A percentile compares a stretch with the other conserved stretches of the same genome.
These are phyloP conservation scores for Puccinia triticina DNA, from an alignment of 1,284 basidiomycete genomes.

Conservation along the genomic window DNA sequence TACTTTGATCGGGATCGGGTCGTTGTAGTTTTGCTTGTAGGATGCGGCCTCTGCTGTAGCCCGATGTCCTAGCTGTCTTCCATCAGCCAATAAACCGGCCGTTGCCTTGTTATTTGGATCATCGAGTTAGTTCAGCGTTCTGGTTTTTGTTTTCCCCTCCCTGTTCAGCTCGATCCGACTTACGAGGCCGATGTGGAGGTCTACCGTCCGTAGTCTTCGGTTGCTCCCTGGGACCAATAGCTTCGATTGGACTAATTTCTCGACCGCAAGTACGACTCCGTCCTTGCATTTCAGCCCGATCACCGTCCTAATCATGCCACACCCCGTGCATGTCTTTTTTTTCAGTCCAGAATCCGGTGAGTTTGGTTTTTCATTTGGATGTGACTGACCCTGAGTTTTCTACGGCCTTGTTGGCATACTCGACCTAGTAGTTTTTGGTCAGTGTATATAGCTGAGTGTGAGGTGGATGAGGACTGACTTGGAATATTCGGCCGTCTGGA, in stretches of 20 bases:
- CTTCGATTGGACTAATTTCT: constrained; percentile 97
- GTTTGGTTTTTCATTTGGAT: constrained; percentile 10
- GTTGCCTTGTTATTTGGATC: constrained; percentile 67
- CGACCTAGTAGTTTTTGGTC: constrained; percentile 68
- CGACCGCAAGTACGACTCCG: constrained; percentile 90
- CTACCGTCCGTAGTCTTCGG: constrained; percentile 87
- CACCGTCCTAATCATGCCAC: constrained; percentile 68
- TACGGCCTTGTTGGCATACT: constrained; percentile 97
- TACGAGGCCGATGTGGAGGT: constrained; percentile 89
- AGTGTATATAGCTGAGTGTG: neutral
- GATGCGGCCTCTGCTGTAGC: constrained; percentile 82
- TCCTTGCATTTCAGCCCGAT: constrained; percentile 91
- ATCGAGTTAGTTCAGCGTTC: neutral
- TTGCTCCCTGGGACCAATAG: constrained; percentile 91
- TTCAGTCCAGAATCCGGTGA: constrained; percentile 15
- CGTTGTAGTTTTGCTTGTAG: constrained; percentile 75
- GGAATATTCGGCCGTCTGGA: constrained; percentile 96
- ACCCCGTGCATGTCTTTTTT: too few relatives aligned
- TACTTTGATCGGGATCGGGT: constrained; percentile 80
- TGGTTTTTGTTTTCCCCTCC: neutral
- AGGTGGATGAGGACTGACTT: constrained; percentile 65
- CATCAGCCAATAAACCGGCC: constrained; percentile 91
- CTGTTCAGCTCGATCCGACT: constrained; percentile 53
- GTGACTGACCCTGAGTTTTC: constrained; percentile 80
- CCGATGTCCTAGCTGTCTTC: constrained; percentile 81